These are phyloP conservation scores for Astrothelium macrocarpum DNA, from an alignment of 495 filamentous ascomycete genomes.

Conservation along the genomic window DNA sequence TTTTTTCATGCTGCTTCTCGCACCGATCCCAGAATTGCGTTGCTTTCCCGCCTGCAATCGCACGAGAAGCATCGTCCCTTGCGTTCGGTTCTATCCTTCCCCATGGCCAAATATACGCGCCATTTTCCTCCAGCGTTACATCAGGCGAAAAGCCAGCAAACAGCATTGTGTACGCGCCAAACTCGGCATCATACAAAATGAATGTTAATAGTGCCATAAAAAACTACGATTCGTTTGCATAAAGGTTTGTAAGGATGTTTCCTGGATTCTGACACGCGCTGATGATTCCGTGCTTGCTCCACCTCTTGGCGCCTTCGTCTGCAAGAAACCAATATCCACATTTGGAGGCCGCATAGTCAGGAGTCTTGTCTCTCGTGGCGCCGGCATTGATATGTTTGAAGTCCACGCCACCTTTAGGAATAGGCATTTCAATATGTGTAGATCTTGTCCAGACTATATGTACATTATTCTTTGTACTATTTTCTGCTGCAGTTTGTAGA, in stretches of 20 bases:
- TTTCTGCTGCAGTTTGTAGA: conserved; percentile 30
- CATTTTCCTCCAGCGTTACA: conserved; percentile 10
- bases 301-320: conserved; percentile 27
- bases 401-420: conserved; percentile 25
- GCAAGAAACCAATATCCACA: conserved; percentile 34
- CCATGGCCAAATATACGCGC: conserved; percentile 13
- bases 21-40: conserved; percentile 31
- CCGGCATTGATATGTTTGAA: conserved; percentile 16
- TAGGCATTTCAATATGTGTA: conserved; percentile 14
- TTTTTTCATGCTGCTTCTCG: conserved; percentile 23
- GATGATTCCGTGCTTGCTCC: conserved; percentile 24
- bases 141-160: conserved; percentile 13
- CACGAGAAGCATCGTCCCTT: conserved; percentile 17
- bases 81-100: too few relatives aligned
- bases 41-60: conserved; percentile 22
- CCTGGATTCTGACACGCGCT: conserved; percentile 29
- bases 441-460: conserved; percentile 34
- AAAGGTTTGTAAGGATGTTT: conserved; percentile 28
- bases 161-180: conserved; percentile 13
- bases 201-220: not conserved
- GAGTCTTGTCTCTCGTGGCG: not conserved
- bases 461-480: conserved; percentile 20
- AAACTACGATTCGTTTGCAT: conserved; percentile 13
- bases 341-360: conserved; percentile 35
- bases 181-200: conserved; percentile 10